A percentile compares a stretch with the other conserved stretches of the same genome.
Conservation (phyloP, 495 filamentous ascomycete genomes). For the Letharia lupina region DNA sequence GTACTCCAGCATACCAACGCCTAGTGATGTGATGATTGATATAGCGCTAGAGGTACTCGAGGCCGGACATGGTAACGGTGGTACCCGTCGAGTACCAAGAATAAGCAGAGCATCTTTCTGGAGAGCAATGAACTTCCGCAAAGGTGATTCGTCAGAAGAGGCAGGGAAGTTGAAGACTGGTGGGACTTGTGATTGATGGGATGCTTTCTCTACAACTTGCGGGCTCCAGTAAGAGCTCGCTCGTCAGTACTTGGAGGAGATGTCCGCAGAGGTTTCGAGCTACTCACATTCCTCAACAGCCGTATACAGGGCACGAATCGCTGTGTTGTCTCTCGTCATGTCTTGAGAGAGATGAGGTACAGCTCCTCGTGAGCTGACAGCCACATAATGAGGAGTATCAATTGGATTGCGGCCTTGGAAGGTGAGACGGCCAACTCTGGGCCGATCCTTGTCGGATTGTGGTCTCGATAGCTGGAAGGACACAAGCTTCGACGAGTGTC, state of each 20-base stretch:
- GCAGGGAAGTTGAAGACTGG: slow-evolving; percentile 44
- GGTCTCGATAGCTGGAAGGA: slow-evolving; percentile 31
- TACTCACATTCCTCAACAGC: slow-evolving; percentile 88
- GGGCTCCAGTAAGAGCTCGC: slow-evolving; percentile 32
- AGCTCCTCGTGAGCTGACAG: slow-evolving; percentile 68
- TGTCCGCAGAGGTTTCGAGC: slow-evolving; percentile 1
- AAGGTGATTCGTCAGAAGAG: slow-evolving; percentile 38
- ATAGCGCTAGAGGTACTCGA: slow-evolving; percentile 66
- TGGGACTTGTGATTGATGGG: slow-evolving; percentile 41
- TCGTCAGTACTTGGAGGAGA: slow-evolving; percentile 23
- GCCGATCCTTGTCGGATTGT: slow-evolving; percentile 30
- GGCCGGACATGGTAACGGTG: slow-evolving; percentile 62
- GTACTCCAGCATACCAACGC: slow-evolving; percentile 61
- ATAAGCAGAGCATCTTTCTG: slow-evolving; percentile 52
- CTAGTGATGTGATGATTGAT: slow-evolving; percentile 71
- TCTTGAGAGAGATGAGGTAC: slow-evolving; percentile 87
- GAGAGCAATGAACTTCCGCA: slow-evolving; percentile 66
- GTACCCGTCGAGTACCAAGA: slow-evolving; percentile 69
- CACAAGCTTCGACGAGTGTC: slow-evolving; percentile 16
- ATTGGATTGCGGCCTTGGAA: slow-evolving; percentile 52
- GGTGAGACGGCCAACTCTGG: slow-evolving; percentile 55
- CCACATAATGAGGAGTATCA: slow-evolving; percentile 74
- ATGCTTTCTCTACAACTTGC: slow-evolving; percentile 68
- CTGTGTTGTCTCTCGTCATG: slow-evolving; percentile 56
- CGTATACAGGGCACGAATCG: slow-evolving; percentile 62